Percentiles rank a stretch among this genome's conserved stretches.
phyloP scores from a whole-genome alignment of 768 basidiomycete genomes.

The Sporobolomyces pararoseus region DNA sequence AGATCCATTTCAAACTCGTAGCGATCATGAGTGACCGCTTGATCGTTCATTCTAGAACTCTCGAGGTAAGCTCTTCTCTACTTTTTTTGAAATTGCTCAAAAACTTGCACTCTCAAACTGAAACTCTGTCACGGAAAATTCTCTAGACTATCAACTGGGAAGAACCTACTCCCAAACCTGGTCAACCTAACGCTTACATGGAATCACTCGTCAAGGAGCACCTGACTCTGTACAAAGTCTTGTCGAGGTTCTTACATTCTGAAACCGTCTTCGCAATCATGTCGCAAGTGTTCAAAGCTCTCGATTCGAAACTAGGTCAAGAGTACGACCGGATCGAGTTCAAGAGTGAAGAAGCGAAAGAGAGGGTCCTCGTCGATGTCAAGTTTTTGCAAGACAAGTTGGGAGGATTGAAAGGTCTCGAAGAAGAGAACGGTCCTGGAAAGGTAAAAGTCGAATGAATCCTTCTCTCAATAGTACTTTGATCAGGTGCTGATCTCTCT shows the following conservation, averaged over 20 bases:
- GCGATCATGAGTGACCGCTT: slow-evolving; percentile 97
- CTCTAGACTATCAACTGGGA: slow-evolving; percentile 74
- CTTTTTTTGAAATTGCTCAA: background rate
- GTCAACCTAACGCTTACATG: slow-evolving; percentile 76
- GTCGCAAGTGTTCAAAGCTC: slow-evolving; percentile 88
- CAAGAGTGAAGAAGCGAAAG: slow-evolving; percentile 76
- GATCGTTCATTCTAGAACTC: slow-evolving; percentile 72
- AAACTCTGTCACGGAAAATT: background rate
- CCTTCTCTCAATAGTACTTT: too few species aligned
- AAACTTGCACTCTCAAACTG: background rate
- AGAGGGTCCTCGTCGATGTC: slow-evolving; percentile 53
- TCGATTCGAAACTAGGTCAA: slow-evolving; percentile 83
- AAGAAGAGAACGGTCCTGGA: slow-evolving; percentile 32
- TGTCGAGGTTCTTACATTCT: slow-evolving; percentile 78
- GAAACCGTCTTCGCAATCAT: slow-evolving; percentile 86
- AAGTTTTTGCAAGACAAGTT: slow-evolving; percentile 37
- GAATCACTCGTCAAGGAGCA: slow-evolving; percentile 90
- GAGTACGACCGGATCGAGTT: slow-evolving; percentile 79
- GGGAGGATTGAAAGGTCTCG: slow-evolving; percentile 40
- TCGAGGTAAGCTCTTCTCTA: slow-evolving; percentile 58
- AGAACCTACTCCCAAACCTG: slow-evolving; percentile 52
- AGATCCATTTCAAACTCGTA: slow-evolving; percentile 94
- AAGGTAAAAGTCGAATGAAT: slow-evolving; percentile 17
- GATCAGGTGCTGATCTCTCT: too few species aligned
- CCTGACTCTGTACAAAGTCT: slow-evolving; percentile 87